Percentiles rank a stretch among this genome's conserved stretches.
Conservation (phyloP, 805 yeast species). For the Cyberlindnera americana region DNA sequence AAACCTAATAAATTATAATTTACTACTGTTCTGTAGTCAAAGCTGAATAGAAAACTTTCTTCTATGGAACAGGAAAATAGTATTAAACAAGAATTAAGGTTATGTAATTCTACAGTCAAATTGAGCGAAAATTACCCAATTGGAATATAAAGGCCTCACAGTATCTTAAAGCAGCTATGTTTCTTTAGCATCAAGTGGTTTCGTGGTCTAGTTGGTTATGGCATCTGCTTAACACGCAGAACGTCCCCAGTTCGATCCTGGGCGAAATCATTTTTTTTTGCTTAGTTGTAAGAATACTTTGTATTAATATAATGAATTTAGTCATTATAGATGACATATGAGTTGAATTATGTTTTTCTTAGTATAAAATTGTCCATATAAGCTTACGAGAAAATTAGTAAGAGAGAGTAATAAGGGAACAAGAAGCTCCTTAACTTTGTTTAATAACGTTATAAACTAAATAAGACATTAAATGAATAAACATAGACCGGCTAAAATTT, state of each 20-base stretch:
- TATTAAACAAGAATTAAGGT: no score
- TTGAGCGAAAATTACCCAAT: no score
- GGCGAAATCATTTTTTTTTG: constrained; percentile 74
- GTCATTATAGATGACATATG: neutral
- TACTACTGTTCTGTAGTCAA: no score
- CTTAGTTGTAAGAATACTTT: neutral
- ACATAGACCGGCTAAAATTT: constrained; percentile 4
- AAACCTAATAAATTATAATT: no score
- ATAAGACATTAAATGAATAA: constrained; percentile 6
- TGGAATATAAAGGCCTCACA: neutral
- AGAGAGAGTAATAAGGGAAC: no score
- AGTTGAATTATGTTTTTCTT: neutral
- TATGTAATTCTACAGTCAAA: no score
- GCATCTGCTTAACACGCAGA: constrained; percentile 99
- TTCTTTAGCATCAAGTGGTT: constrained; percentile 58
- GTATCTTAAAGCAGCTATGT: neutral
- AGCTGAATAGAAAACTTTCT: no score
- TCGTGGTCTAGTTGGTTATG: constrained; percentile 99
- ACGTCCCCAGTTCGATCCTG: constrained; percentile 99
- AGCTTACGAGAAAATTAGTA: no score
- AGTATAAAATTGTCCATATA: no score
- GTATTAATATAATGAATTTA: neutral
- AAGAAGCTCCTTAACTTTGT: no score
- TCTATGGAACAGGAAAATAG: no score
- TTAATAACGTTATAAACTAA: constrained; percentile 1